Base-by-base conservation (phyloP, 495 filamentous ascomycete species). In the Rhypophila decipiens region DNA sequence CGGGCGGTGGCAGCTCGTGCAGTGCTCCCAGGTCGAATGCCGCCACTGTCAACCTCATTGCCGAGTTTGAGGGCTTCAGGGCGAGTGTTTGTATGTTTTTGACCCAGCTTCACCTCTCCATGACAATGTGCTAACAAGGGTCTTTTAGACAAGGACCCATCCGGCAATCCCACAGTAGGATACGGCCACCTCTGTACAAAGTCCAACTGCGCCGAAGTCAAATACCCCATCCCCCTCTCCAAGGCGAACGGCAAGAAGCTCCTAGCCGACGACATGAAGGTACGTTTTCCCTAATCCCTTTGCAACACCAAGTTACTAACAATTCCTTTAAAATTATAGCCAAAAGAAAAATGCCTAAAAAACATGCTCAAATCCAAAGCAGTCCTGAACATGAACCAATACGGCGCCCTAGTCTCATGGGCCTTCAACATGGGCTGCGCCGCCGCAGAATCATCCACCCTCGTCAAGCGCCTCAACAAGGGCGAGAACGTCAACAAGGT, bases 341-440 rank as follows among this genome's bases (percentile, higher is more conserved):
- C 12, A 4, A 40, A 52, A 39, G 53, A 56, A 47, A 49, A 56
- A 23, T 74, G 69, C 59, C 61, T 76, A 49, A 68, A 63, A 13
- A 43, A 51, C 20, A 53, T 70, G 42, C 60, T 61, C 27, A 65
- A 57, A 21, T 50, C 54, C 39, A 49, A 46, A 8, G 65, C 68
- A 29, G 58, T 52, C 13, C 64, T 78, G 38, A 76, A 73, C 50
- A 61, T 56, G 11, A 75, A 78, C 56, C 65, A 76, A 53, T 77
- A 71, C 52, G 75, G 72, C 24, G 73, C 73, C 0, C 59, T 77
- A 8, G 65, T 73, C 24, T 67, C 60, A 44, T 77, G 68, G 63
- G 60, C 71, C 9, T 76, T 68, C 62, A 78, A 76, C 56, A 63
- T 71, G 11, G 74, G 74, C 17, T 76, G 71, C 53, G 72, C 70